Conservation (phyloP, 73 alveolate species). For the Tetrahymena malaccensis region DNA sequence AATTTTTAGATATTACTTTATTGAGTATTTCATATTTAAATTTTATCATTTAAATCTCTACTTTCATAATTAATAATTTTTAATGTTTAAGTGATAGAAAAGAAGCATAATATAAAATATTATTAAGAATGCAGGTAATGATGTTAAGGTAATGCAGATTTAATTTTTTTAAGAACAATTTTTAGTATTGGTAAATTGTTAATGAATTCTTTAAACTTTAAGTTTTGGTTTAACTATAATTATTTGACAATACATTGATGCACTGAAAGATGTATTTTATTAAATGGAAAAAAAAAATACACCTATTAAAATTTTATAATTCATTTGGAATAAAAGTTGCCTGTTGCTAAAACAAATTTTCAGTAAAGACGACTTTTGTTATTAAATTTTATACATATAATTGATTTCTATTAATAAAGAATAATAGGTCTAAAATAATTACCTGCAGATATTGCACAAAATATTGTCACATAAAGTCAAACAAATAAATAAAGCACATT, state of each 20-base stretch:
- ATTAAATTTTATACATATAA: too few relatives aligned
- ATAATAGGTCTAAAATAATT: background rate
- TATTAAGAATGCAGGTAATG: too few relatives aligned
- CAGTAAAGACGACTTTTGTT: background rate
- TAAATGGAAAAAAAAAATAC: background rate
- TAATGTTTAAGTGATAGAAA: too few relatives aligned
- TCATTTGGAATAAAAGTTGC: background rate
- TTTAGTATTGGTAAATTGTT: too few relatives aligned
- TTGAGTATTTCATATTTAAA: too few relatives aligned
- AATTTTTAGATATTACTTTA: too few relatives aligned
- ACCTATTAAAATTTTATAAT: background rate
- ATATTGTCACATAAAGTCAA: background rate
- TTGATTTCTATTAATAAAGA: too few relatives aligned
- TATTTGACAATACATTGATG: background rate
- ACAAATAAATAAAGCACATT: too few relatives aligned
- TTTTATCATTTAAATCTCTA: too few relatives aligned
- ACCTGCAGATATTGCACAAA: background rate
- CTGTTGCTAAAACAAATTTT: background rate
- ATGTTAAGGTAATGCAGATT: background rate
- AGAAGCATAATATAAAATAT: background rate
- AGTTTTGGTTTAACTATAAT: too few relatives aligned
- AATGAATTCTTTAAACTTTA: background rate
- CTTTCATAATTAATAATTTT: too few relatives aligned
- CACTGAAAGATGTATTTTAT: background rate
- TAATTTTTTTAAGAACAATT: too few relatives aligned